A percentile compares a stretch with the other conserved stretches of the same genome.
These are phyloP conservation scores for Suillus hirtellus DNA, from an alignment of 768 basidiomycete species.

Conservation along the genomic window DNA sequence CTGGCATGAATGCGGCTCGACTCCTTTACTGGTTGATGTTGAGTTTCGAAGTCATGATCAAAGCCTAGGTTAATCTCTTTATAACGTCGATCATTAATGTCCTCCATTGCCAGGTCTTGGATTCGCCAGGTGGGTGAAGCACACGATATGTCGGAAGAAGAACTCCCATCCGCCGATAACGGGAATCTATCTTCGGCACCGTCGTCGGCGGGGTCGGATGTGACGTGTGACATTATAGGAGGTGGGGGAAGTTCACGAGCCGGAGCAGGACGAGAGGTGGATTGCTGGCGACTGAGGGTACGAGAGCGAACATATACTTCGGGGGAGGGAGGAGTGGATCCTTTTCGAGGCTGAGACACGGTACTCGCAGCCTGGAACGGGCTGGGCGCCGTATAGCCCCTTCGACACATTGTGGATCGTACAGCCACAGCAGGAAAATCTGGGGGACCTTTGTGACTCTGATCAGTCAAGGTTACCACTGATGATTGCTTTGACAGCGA, in stretches of 20 bases:
- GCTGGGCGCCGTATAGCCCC: conserved; percentile 49
- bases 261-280: conserved; percentile 40
- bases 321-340: conserved; percentile 12
- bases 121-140: conserved; percentile 39
- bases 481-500: conserved; percentile 29
- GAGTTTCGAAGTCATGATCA: conserved; percentile 7
- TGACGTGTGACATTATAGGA: conserved; percentile 38
- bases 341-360: conserved; percentile 28
- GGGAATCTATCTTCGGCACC: conserved; percentile 14
- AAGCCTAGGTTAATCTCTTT: conserved; percentile 25
- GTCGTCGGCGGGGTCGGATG: neutral
- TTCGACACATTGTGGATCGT: conserved; percentile 46
- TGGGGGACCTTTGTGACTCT: conserved; percentile 33
- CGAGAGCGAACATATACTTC: conserved; percentile 26
- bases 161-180: conserved; percentile 15
- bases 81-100: conserved; percentile 30
- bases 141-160: conserved; percentile 39
- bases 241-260: conserved; percentile 41
- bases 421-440: conserved; percentile 27
- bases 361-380: conserved; percentile 30
- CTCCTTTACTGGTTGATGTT: conserved; percentile 4
- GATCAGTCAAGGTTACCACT: conserved; percentile 34
- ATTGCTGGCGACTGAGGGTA: conserved; percentile 43
- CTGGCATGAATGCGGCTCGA: neutral
- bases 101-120: conserved; percentile 28